Evolutionary conservation across 208 protist genomes (phyloP), one percentile per base, ranked within the genome.

Genomic region (Trypanosomatidae sp.): DNA sequence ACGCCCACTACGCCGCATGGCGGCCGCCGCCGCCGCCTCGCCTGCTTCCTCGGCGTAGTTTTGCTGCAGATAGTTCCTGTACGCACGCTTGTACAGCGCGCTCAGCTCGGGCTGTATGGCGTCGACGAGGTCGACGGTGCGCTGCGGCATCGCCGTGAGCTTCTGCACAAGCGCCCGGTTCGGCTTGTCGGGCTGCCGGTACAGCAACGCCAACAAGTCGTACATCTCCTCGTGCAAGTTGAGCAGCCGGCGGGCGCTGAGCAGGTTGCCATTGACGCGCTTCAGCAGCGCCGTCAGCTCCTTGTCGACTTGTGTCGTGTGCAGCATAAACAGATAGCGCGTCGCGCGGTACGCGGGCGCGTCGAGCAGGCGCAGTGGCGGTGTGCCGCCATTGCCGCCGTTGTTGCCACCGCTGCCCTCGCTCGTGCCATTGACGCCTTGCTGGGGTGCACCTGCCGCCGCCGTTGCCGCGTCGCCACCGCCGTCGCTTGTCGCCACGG

Each of bases 191-290:
- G 65, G 51, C n/a, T 61, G 68, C 13, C 66, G 48, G 60, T 88
- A 92, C 1, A 89, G 63, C 46, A 78, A 57, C 41, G 73, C 72
- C 2, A 92, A 61, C 44, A 87, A 45, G 32, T 87, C 74, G 58
- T 75, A 85, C 13, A 89, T 64, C 38, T 92, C 78, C 21, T 64
- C 67, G 57, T 92, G 84, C 37, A 84, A 56, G 48, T 86, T 86
- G 16, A 88, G 44, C 7, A 92, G 61, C 49, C 85, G 86, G 42
- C 75, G 70, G 21, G 62, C 70, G 39, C 72, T 88, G 2, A 75
- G 68, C 32, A 92, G 61, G 43, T 56, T 71, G 11, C 71, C 69
- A 7, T 61, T 57, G 61, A 86, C 77, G 30, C 40, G 50, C 33
- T 74, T 66, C 47, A 75, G 65, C 32, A 92, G 58, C 51, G 84